Conservation (phyloP, 2,329 filamentous ascomycete species). For the Arachnomyces sp. region DNA sequence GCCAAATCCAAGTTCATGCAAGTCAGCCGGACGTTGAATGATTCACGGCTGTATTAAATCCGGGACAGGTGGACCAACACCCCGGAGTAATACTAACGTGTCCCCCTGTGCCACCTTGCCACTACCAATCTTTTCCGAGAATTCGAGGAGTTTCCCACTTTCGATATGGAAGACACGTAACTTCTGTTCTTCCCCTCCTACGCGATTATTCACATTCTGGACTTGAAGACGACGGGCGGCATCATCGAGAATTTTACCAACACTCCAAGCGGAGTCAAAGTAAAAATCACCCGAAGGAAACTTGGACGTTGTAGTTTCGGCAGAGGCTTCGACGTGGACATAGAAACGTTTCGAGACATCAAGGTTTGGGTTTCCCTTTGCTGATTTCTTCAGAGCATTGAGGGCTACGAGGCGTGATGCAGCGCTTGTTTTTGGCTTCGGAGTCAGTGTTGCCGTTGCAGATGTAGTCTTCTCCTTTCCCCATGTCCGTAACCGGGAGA, state of each 20-base stretch:
- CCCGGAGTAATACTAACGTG: slow-evolving; percentile 79
- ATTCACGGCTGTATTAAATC: slow-evolving; percentile 57
- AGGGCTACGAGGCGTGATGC: slow-evolving; percentile 61
- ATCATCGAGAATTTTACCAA: slow-evolving; percentile 56
- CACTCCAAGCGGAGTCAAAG: slow-evolving; percentile 78
- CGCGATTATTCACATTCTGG: slow-evolving; percentile 40
- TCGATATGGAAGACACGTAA: slow-evolving; percentile 90
- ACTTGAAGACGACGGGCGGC: slow-evolving; percentile 35
- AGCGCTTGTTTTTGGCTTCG: slow-evolving; percentile 58
- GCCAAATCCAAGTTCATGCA: too few species aligned
- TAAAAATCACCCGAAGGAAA: slow-evolving; percentile 75
- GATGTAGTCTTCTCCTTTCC: slow-evolving; percentile 63
- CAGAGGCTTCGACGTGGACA: slow-evolving; percentile 81
- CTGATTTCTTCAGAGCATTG: slow-evolving; percentile 72
- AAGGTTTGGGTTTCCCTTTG: slow-evolving; percentile 83
- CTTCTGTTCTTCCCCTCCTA: slow-evolving; percentile 54
- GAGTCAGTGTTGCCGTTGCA: slow-evolving; percentile 55
- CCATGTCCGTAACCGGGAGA: slow-evolving; percentile 74
- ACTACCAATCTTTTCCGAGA: slow-evolving; percentile 73
- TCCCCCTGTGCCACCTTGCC: slow-evolving; percentile 67
- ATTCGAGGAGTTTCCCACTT: slow-evolving; percentile 76
- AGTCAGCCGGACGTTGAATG: neutral
- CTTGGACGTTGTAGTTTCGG: slow-evolving; percentile 75
- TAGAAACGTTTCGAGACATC: slow-evolving; percentile 81
- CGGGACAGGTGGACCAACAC: slow-evolving; percentile 67